Evolutionary conservation across 1,139 yeast genomes (phyloP), one percentile per base, ranked within the genome.

Genomic region (Yamadazyma blattariae): DNA sequence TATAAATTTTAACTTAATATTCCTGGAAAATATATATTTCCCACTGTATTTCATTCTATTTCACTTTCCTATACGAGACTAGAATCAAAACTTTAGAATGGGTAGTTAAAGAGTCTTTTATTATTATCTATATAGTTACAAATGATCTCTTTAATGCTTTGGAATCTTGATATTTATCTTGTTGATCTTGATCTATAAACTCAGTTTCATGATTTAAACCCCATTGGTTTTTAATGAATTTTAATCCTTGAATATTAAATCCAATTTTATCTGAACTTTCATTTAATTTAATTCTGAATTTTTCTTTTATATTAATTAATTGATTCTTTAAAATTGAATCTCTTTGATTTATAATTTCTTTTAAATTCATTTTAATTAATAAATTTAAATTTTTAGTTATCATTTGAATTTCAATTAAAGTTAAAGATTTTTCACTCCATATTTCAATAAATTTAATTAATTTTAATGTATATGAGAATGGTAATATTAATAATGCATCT

Each of bases 401-500:
- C 30, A 83, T 56, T 3, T 88, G 74, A 37, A 87, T 58, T 47
- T 73, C 75, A 41, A 61, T 71, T 43, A 65, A 51, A 44, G 70
- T 71, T 40, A 65, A 60, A 20, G 60, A 61, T 30, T 71, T 62
- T 38, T 64, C 62, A 27, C 95, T 79, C 89, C 96, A 89, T 26
- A 78, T 68, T 46, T 82, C 83, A 42, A 90, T 76, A 50, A 89
- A 85, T 48, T 71, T 71, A 45, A 92, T 70, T 36, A 92, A 68
- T 45, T 77, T 77, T 41, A 82, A 61, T 3, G 90, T 82, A 57
- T 83, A 85, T 11, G 95, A 88, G 52, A 92, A 90, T 24, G 98
- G 97, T 37, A 92, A 67, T 1, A 94, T 95, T 34, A 92, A 64
- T 38, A 92, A 69, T 1, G 97, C 96, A 60, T 92, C 98, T 51